phyloP scores from a whole-genome alignment of 2,329 filamentous ascomycete species.

The Clonostachys chloroleuca region DNA sequence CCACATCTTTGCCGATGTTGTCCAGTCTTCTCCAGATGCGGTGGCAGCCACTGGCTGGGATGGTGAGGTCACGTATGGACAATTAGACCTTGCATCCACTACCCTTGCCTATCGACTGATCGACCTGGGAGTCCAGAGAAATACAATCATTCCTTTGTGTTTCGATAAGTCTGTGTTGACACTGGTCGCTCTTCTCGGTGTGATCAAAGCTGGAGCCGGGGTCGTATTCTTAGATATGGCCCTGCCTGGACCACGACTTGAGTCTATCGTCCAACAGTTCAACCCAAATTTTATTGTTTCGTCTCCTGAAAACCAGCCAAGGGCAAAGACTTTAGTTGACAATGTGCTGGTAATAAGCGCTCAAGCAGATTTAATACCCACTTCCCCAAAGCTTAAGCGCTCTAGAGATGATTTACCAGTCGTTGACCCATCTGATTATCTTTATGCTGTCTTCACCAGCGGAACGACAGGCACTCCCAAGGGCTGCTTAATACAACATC shows the following conservation, averaged over 20 bases:
- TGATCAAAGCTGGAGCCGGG: conserved; percentile 24
- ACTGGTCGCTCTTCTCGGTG: conserved; percentile 20
- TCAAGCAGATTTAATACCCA: background rate
- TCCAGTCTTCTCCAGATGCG: conserved; percentile 13
- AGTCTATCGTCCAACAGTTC: conserved; percentile 1
- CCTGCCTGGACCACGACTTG: conserved; percentile 12
- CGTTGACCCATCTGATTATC: background rate
- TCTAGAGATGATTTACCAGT: background rate
- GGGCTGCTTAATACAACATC: conserved; percentile 11
- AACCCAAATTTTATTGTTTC: conserved; percentile 2
- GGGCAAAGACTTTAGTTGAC: background rate
- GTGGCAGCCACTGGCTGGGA: conserved; percentile 15
- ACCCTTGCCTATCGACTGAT: conserved; percentile 7
- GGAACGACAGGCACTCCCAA: conserved; percentile 14
- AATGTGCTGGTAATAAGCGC: background rate
- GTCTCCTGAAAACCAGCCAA: background rate
- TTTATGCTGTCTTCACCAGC: conserved; percentile 6
- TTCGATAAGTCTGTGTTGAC: conserved; percentile 30
- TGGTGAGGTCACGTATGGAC: conserved; percentile 10
- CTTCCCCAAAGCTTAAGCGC: background rate
- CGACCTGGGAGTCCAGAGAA: conserved; percentile 8
- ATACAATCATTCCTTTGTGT: conserved; percentile 19
- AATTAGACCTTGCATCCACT: conserved; percentile 10
- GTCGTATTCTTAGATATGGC: conserved; percentile 26
- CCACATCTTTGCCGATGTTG: background rate